These are phyloP conservation scores for Entophlyctis helioformis DNA, from an alignment of 192 early-diverging fungal species.

Conservation along the genomic window DNA sequence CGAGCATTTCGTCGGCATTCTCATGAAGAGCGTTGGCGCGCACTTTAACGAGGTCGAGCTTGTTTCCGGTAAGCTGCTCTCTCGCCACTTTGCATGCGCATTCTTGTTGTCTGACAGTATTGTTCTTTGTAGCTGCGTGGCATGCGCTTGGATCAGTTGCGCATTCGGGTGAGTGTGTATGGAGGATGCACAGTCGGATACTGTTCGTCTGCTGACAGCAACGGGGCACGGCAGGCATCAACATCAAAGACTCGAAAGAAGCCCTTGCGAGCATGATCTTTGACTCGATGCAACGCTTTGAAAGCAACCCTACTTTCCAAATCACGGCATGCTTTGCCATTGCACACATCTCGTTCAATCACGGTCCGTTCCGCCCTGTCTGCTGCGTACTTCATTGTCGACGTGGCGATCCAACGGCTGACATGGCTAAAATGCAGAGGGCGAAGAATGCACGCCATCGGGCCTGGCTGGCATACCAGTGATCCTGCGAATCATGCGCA, in stretches of 20 bases:
- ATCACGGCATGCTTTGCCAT: slow-evolving; percentile 27
- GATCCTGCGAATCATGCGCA: slow-evolving; percentile 9
- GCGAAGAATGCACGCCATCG: neutral
- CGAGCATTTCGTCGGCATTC: slow-evolving; percentile 3
- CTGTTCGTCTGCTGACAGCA: neutral
- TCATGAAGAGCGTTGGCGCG: neutral
- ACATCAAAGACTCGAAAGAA: neutral
- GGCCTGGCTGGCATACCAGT: slow-evolving; percentile 5
- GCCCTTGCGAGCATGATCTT: slow-evolving; percentile 1
- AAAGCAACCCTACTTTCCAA: slow-evolving; percentile 7
- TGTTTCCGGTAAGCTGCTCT: neutral
- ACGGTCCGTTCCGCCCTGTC: neutral
- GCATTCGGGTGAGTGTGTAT: slow-evolving; percentile 3
- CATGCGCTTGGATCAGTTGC: slow-evolving; percentile 7
- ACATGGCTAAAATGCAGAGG: no score
- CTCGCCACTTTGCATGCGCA: slow-evolving; percentile 2
- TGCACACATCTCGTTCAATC: slow-evolving; percentile 7
- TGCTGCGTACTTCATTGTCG: no score
- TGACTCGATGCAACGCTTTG: slow-evolving; percentile 11
- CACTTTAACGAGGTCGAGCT: slow-evolving; percentile 4
- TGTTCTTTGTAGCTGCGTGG: neutral
- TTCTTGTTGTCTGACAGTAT: neutral
- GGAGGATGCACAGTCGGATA: neutral
- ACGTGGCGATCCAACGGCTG: no score
- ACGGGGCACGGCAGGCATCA: slow-evolving; percentile 2